A percentile compares a stretch with the other conserved stretches of the same genome.
Evolutionary conservation across 2,329 filamentous ascomycete species (phyloP).

Genomic region (Cercospora brassicicola): DNA sequence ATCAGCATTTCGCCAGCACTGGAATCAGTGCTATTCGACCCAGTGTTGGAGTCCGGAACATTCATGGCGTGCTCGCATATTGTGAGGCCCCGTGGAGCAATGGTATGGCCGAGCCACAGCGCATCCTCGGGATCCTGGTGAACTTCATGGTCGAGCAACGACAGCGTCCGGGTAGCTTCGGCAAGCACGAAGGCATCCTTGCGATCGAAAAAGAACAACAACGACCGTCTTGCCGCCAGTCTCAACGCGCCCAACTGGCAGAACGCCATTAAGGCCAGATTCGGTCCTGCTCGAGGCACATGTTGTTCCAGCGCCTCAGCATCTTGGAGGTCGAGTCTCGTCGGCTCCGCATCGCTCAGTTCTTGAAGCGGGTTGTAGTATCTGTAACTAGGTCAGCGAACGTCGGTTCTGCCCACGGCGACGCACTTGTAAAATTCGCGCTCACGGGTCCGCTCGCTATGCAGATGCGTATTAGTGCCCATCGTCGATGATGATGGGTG

Average conservation of each 20-base stretch:
- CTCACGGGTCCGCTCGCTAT: conserved; percentile 3
- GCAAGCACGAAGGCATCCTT: conserved; percentile 54
- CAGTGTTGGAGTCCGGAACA: conserved; percentile 18
- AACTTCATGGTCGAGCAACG: conserved; percentile 20
- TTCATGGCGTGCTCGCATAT: conserved; percentile 33
- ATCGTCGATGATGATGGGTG: background rate
- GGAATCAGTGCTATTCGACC: conserved; percentile 14
- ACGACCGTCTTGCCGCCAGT: conserved; percentile 49
- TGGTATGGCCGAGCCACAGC: conserved; percentile 29
- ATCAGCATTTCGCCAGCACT: conserved; percentile 17
- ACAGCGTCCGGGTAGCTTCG: conserved; percentile 52
- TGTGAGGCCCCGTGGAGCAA: conserved; percentile 28
- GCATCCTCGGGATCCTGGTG: conserved; percentile 36
- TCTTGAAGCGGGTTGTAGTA: conserved; percentile 6
- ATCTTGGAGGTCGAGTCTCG: background rate
- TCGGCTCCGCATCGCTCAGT: background rate
- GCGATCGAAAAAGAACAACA: conserved; percentile 55
- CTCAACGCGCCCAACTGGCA: conserved; percentile 54
- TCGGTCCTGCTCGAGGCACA: conserved; percentile 2
- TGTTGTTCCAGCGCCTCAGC: background rate
- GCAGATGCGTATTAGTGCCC: background rate
- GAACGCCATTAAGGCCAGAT: conserved; percentile 45
- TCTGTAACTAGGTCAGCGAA: background rate
- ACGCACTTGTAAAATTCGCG: conserved; percentile 10
- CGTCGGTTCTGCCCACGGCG: background rate